Base-by-base conservation (phyloP, 176 grass and related monocot genomes). In the Oryza glaberrima region DNA sequence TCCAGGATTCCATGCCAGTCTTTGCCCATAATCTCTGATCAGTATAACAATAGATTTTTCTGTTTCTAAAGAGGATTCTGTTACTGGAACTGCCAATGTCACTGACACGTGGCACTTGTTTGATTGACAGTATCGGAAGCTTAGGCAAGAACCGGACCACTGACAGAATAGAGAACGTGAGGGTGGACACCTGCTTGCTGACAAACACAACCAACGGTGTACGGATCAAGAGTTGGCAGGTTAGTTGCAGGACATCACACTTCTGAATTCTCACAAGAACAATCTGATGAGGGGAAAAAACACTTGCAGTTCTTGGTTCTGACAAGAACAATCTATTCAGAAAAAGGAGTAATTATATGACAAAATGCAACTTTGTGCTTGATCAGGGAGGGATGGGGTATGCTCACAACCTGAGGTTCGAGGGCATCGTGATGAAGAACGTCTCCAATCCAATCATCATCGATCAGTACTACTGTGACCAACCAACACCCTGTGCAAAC, bases 161-260 rank as follows among this genome's bases (percentile, higher is more conserved):
- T 3, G 87, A 86, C 65, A 67, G 77, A 77, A 60, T 98, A 41
- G 75, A 95, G 69, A 72, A 90, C 12, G 83, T 98, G 40, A 84
- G 26, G 64, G 93, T 98, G 34, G 91, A 90, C 70, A 69, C 86
- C 67, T 90, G 93, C 70, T 38, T 91, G 11, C 92, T 98, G 72
- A 88, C 83, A n/a, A 89, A 98, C 80, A 88, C 93, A 9, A 71
- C 88, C 26, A 93, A 94, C 61, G 93, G 91, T 12, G 87, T 88
- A 28, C 88, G 96, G 64, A 94, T 98, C 90, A 98, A 98, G 74
- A 98, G 91, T 52, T 98, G 95, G 95, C 93, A 98, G 95, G 95
- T 58, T 56, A 14, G 52, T 56, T 56, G 93, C 91, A 95, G 95
- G 95, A 23, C 58, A 63, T 63, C 58, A 11, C 58, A 22, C 58